phyloP scores from a whole-genome alignment of 768 basidiomycete genomes.

The Kwoniella sp. region DNA sequence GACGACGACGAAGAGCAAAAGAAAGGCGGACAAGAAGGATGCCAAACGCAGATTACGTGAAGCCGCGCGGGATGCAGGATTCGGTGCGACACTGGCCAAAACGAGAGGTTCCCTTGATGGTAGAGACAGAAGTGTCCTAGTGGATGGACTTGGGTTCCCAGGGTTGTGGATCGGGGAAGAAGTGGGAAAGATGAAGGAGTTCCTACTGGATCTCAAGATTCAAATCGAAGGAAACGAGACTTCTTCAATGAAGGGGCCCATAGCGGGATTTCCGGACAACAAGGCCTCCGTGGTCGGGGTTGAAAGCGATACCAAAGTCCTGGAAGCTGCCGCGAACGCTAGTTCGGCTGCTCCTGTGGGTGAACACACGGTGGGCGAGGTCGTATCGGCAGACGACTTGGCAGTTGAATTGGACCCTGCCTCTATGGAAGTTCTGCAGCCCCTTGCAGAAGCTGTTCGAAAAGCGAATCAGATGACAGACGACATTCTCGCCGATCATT shows the following conservation, averaged over 20 bases:
- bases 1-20: too few relatives aligned
- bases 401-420: neutral
- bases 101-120: conserved; percentile 24
- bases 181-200: conserved; percentile 41
- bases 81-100: conserved; percentile 30
- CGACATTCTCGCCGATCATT: conserved; percentile 10
- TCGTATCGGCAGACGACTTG: neutral
- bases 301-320: neutral
- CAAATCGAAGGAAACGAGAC: neutral
- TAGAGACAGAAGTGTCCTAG: conserved; percentile 25
- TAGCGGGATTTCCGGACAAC: too few relatives aligned
- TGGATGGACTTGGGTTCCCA: conserved; percentile 52
- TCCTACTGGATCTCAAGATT: conserved; percentile 38
- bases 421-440: conserved; percentile 20
- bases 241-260: too few relatives aligned
- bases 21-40: conserved; percentile 3
- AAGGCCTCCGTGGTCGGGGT: neutral
- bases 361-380: too few relatives aligned
- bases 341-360: too few relatives aligned
- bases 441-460: conserved; percentile 17
- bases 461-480: neutral
- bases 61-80: conserved; percentile 33
- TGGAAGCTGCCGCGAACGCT: neutral
- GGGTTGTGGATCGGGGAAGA: conserved; percentile 44
- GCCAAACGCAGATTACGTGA: conserved; percentile 14